Conservation (phyloP, 768 basidiomycete species). For the Leccinum incarnatum region DNA sequence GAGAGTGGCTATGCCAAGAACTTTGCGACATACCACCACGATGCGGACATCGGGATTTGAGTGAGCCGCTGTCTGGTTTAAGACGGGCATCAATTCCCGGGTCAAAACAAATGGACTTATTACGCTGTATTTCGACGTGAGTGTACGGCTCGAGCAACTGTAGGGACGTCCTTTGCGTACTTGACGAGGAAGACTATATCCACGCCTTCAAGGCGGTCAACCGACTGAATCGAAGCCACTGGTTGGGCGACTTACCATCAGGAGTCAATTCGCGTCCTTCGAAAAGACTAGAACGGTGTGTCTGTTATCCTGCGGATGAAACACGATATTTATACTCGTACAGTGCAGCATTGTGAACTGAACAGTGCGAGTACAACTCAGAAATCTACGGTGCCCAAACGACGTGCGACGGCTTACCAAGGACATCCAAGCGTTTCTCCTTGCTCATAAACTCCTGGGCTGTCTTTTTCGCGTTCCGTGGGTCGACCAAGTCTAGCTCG, state of each 20-base stretch:
- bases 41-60: conserved; percentile 57
- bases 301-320: conserved; percentile 9
- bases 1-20: neutral
- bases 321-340: conserved; percentile 22
- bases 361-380: neutral
- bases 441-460: conserved; percentile 48
- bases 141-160: neutral
- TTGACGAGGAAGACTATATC: conserved; percentile 43
- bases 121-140: conserved; percentile 32
- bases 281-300: conserved; percentile 16
- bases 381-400: neutral
- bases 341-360: conserved; percentile 59
- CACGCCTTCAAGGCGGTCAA: conserved; percentile 31
- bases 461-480: conserved; percentile 43
- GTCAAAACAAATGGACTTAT: conserved; percentile 58
- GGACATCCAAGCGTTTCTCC: conserved; percentile 53
- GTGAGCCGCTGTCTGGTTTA: conserved; percentile 47
- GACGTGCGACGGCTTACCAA: conserved; percentile 36
- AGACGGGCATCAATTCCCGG: conserved; percentile 48
- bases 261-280: conserved; percentile 19
- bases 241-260: conserved; percentile 22
- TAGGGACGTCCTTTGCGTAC: conserved; percentile 24
- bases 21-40: conserved; percentile 44
- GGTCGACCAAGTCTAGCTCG: conserved; percentile 50
- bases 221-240: neutral